Percentiles rank a stretch among this genome's conserved stretches.
These are phyloP conservation scores for Astrocystis sublimbata DNA, from an alignment of 495 filamentous ascomycete species.

Conservation along the genomic window DNA sequence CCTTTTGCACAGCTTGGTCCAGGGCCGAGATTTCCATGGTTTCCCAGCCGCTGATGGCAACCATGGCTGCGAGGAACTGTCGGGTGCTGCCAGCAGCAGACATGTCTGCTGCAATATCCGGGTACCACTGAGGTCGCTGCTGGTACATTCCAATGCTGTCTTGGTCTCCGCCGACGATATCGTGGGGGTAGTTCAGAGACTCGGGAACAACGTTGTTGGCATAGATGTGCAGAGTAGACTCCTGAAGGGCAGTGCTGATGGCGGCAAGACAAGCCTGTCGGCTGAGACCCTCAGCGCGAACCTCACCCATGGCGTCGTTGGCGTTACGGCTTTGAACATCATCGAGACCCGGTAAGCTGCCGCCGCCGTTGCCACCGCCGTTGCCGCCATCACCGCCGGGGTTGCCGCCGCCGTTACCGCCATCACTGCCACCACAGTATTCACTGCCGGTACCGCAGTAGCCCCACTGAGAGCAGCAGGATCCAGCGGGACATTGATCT, in stretches of 20 bases:
- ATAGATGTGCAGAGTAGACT: slow-evolving; percentile 15
- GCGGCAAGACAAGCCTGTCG: slow-evolving; percentile 15
- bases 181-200: slow-evolving; percentile 14
- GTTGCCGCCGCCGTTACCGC: no score
- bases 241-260: slow-evolving; percentile 14
- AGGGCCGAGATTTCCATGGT: slow-evolving; percentile 14
- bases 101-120: slow-evolving; percentile 10
- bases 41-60: slow-evolving; percentile 9
- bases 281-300: slow-evolving; percentile 9
- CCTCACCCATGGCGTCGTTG: slow-evolving; percentile 9
- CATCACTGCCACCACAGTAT: slow-evolving; percentile 7
- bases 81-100: slow-evolving; percentile 13
- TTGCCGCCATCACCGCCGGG: slow-evolving; percentile 2
- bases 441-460: slow-evolving; percentile 10
- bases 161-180: slow-evolving; percentile 13
- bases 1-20: slow-evolving; percentile 14
- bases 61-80: slow-evolving; percentile 10
- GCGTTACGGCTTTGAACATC: slow-evolving; percentile 13
- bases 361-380: neutral
- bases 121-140: slow-evolving; percentile 13
- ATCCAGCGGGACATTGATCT: slow-evolving; percentile 12
- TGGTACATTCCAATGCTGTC: slow-evolving; percentile 12
- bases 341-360: slow-evolving; percentile 11
- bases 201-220: slow-evolving; percentile 13
- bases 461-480: slow-evolving; percentile 21